Conservation (phyloP, 2,329 filamentous ascomycete species). For the Camptophora hylomeconis region DNA sequence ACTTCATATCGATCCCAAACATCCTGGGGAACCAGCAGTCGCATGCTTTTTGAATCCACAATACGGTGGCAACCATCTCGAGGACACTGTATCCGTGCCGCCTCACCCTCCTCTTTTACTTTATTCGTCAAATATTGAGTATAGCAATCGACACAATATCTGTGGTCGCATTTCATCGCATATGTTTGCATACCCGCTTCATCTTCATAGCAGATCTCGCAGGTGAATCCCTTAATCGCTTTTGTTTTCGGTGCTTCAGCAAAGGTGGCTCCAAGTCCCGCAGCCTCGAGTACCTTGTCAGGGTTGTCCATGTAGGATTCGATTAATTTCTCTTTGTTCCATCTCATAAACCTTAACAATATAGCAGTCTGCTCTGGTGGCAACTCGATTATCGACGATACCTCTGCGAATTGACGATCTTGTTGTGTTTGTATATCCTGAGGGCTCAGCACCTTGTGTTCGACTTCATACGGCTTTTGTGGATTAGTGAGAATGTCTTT, state of each 20-base stretch:
- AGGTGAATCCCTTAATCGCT: slow-evolving; percentile 62
- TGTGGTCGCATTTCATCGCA: slow-evolving; percentile 86
- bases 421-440: slow-evolving; percentile 74
- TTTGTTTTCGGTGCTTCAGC: slow-evolving; percentile 54
- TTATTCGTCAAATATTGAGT: slow-evolving; percentile 83
- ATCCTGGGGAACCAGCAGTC: slow-evolving; percentile 53
- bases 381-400: slow-evolving; percentile 81
- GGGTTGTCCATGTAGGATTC: slow-evolving; percentile 92
- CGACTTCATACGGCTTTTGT: slow-evolving; percentile 67
- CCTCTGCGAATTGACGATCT: slow-evolving; percentile 72
- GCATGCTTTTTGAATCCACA: slow-evolving; percentile 77
- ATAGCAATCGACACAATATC: slow-evolving; percentile 89
- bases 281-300: slow-evolving; percentile 66
- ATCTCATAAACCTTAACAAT: slow-evolving; percentile 73
- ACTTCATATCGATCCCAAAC: slow-evolving; percentile 59
- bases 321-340: slow-evolving; percentile 92
- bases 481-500: slow-evolving; percentile 60
- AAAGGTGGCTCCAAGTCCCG: slow-evolving; percentile 61
- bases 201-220: slow-evolving; percentile 95
- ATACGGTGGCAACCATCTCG: slow-evolving; percentile 77
- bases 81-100: slow-evolving; percentile 86
- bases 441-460: slow-evolving; percentile 70
- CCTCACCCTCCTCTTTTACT: slow-evolving; percentile 89
- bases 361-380: slow-evolving; percentile 84
- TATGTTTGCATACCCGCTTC: slow-evolving; percentile 65